A percentile compares a stretch with the other conserved stretches of the same genome.
Evolutionary conservation across 1,284 basidiomycete genomes (phyloP).

Genomic region (Kalmanozyma brasiliensis): DNA sequence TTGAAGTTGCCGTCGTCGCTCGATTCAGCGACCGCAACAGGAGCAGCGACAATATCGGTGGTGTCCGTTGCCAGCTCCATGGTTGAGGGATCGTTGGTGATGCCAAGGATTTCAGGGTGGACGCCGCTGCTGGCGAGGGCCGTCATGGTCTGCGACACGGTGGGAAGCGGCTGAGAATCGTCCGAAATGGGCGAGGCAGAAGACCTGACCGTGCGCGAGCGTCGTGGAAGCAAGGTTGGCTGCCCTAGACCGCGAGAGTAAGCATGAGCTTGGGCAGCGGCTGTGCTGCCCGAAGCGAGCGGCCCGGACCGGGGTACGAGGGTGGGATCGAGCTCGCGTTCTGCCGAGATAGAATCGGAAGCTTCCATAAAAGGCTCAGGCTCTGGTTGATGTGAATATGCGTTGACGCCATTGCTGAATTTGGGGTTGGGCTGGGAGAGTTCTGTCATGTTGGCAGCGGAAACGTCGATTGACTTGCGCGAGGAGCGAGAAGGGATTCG

Average conservation of each 20-base stretch:
- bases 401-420: constrained; percentile 54
- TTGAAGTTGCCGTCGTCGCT: neutral
- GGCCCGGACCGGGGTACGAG: constrained; percentile 14
- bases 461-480: constrained; percentile 17
- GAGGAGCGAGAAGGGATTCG: no score
- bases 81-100: constrained; percentile 1
- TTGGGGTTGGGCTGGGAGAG: constrained; percentile 49
- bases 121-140: constrained; percentile 37
- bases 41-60: neutral
- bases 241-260: constrained; percentile 27
- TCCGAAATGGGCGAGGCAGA: constrained; percentile 1
- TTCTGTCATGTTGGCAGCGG: constrained; percentile 35
- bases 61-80: neutral
- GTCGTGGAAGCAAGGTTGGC: constrained; percentile 32
- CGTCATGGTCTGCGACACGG: constrained; percentile 34
- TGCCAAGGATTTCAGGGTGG: constrained; percentile 31
- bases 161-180: constrained; percentile 8
- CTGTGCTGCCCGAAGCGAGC: constrained; percentile 46
- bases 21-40: neutral
- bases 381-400: constrained; percentile 27
- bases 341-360: constrained; percentile 19
- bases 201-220: neutral
- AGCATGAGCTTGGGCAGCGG: constrained; percentile 48
- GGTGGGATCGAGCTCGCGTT: constrained; percentile 12
- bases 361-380: constrained; percentile 54